Base-by-base conservation (phyloP, 495 filamentous ascomycete species). In the Pseudomonodictys pantanalensis region DNA sequence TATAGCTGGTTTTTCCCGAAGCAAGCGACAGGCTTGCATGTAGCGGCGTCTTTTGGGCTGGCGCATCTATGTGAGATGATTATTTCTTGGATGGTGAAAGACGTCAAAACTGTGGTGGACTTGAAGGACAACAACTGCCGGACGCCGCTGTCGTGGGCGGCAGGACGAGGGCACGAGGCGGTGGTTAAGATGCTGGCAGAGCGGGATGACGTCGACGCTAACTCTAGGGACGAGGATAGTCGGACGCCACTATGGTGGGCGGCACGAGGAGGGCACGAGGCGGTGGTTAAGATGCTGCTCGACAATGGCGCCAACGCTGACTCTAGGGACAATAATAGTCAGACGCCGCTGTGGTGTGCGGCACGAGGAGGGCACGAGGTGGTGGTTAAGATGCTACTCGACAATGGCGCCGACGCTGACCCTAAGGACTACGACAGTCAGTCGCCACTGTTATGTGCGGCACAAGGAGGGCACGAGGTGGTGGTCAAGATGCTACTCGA, bases 21-120 rank as follows among this genome's bases (percentile, higher is more conserved):
- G 25, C 24, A 50, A 30, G 25, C 8, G 17, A 50, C 46, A 12
- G 46, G 46, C 20, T 28, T 50, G 8, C 46, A 50, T 32, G 8
- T 50, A 32, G 46, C 46, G 12, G 46, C 46, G 3, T 32, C 23
- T 3, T 52, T 52, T 24, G 49, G 29, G 33, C 20, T 44, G 41
- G 6, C 8, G 20, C 41, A n/a, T 44, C 41, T 15, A n/a, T 15
- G 6, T 15, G 20, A 22, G 41, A 18, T 9, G 41, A 8, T 15
- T n/a, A 8, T 44, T 44, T 15, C 12, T 44, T 8, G 41, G 17
- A 44, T 15, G 7, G 20, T 41, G 29, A 5, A 4, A 12, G 15
- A 39, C 12, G 10, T 38, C 9, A 15, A 3, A 35, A 15, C 32
- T 8, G 8, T 35, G 7, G 32, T 15, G 32, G 32, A 35, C 32